These are phyloP conservation scores for Corymbia calophylla DNA, from an alignment of 441 rosid species.

Conservation along the genomic window DNA sequence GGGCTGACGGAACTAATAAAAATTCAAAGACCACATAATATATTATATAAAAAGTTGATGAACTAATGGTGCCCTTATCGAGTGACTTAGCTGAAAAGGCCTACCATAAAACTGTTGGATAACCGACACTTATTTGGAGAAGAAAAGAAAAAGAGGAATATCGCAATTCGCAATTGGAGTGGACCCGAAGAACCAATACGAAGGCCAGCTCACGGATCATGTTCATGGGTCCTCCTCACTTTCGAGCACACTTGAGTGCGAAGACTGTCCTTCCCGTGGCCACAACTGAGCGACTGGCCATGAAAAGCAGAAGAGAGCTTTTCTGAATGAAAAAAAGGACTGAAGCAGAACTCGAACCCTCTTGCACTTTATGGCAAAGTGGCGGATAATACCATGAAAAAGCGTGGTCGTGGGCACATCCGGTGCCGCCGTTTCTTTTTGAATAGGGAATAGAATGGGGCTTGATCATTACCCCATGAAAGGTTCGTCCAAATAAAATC, in stretches of 20 bases:
- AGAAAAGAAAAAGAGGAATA: not conserved
- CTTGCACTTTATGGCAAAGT: not conserved
- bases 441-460: not conserved
- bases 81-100: not conserved
- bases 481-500: not conserved
- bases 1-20: rapidly evolving
- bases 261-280: not conserved
- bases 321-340: not conserved
- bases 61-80: not conserved
- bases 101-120: not conserved
- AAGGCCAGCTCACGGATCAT: not conserved
- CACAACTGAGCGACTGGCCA: not conserved
- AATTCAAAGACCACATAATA: rapidly evolving
- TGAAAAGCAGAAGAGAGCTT: not conserved
- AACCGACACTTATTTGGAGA: not conserved
- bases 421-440: not conserved
- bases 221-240: not conserved
- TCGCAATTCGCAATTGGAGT: not conserved
- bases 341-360: not conserved
- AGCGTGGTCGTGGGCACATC: not conserved
- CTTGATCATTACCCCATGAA: not conserved
- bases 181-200: not conserved
- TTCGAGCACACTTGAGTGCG: not conserved
- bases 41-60: rapidly evolving
- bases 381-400: not conserved